Evolutionary conservation across 202 grass and related monocot species (phyloP).

Genomic region (Carex sylvatica): DNA sequence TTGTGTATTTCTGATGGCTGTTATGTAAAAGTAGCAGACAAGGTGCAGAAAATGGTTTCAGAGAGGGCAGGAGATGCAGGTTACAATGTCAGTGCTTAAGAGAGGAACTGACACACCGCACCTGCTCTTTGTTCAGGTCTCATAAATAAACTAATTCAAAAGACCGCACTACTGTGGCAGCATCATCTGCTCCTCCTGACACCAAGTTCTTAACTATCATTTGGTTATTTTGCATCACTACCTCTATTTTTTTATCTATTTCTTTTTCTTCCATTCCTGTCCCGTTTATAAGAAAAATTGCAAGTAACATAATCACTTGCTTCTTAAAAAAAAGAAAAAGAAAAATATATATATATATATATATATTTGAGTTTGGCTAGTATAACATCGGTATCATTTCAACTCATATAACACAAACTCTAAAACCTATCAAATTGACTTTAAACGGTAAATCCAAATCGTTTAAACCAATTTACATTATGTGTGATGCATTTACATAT

Average conservation of each 20-base stretch:
- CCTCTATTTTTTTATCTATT: background rate
- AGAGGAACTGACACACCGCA: constrained; percentile 6
- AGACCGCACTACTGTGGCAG: constrained; percentile 1
- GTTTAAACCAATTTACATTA: too few species aligned
- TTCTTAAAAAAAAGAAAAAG: too few species aligned
- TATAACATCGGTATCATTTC: too few species aligned
- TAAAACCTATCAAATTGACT: too few species aligned
- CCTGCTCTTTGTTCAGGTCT: constrained; percentile 12
- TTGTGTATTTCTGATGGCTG: background rate
- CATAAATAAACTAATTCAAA: constrained; percentile 20
- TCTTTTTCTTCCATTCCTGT: background rate
- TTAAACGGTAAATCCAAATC: too few species aligned
- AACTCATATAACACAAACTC: too few species aligned
- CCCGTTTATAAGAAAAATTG: background rate
- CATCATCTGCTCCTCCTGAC: constrained; percentile 17
- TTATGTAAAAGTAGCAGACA: constrained; percentile 5
- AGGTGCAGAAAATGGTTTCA: constrained; percentile 6
- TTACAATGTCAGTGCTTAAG: constrained; percentile 22
- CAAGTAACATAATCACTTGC: background rate
- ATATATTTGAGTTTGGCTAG: too few species aligned
- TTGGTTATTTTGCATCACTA: background rate
- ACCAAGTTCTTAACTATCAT: constrained; percentile 22
- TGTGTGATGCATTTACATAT: too few species aligned
- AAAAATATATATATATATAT: too few species aligned
- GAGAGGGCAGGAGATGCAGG: constrained; percentile 14